Evolutionary conservation across 108 stramenopile species (phyloP), one percentile per base, ranked within the genome.

Genomic region (Cyclostephanos tholiformis): DNA sequence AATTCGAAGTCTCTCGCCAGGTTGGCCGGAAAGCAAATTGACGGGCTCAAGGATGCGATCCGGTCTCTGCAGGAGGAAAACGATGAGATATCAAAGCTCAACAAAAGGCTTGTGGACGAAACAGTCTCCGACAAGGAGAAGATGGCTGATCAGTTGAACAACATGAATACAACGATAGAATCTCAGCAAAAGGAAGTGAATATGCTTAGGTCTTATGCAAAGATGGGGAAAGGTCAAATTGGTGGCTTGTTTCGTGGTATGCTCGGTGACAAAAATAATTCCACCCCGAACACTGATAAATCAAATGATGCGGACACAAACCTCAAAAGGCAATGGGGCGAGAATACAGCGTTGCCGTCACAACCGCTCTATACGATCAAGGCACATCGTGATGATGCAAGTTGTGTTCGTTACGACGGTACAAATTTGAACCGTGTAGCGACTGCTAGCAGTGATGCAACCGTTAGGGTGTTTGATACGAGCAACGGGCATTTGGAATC

Each of bases 1-100:
- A 88, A 92, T 60, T 80, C 89, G 14, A 79, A 88, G 72, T 82
- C 86, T 9, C 55, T 79, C 29, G 77, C 88, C 17, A 75, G 88
- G 41, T 73, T 95, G 51, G 90, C 94, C 17, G 94, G 91, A 68
- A 82, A 88, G 53, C 94, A 95, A 84, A 90, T 88, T 63, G 82
- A 65, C 58, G 94, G 90, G 19, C 70, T 95, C 16, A 95, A 95
- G 63, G 80, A 89, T 56, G 84, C 88, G 19, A 92, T 95, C 41
- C 87, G 90, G 27, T 41, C 76, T 22, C 60, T 92, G 26, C 90
- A 92, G 61, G 75, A 85, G 14, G 94, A 95, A 79, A 92, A 90
- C 64, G 89, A 91, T 11, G 64, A 65, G 22, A 50, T 87, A 26
- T 82, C 85, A 32, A 89, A 84, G 65, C 80, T 88, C 41, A 93